Base-by-base conservation (phyloP, 2,329 filamentous ascomycete genomes). In the Fusarium mundagurra region DNA sequence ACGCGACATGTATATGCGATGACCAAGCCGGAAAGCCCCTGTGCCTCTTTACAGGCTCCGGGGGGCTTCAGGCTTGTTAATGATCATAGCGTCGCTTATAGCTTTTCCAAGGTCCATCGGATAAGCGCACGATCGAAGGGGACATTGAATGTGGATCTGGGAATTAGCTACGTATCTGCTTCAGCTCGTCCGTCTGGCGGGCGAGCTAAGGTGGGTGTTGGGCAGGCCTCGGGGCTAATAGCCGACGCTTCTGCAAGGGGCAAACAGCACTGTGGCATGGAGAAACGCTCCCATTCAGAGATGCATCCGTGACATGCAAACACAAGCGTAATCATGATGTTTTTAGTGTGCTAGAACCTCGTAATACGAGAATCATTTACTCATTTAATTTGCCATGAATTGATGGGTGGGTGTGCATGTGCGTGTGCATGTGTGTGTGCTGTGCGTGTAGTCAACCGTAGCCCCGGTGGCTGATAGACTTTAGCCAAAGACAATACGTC, bases 191-290 rank as follows among this genome's bases (percentile, higher is more conserved):
- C 22, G 17, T 24, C 48, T 38, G 36, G 13, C 33, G 33, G 36
- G 13, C 33, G 33, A 50, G 41, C 45, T 34, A 27, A 45, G 24
- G 27, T 45, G n/a, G 31, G 48, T 31, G 17, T 38, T 58, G 34
- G 34, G 34, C 58, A 29, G 38, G 38, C 50, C 24, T 50, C 41
- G 50, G 50, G 36, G 29, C 38, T 24, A 62, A 61, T 53, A 67
- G 34, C 59, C 69, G 61, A 75, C 71, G 58, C 61, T 73, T 75
- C 72, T 75, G 72, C 72, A 75, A 75, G 72, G 72, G 72, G 34
- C 50, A 58, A 24, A 44, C 36, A 55, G 48, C 29, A 48, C 38
- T 50, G 29, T 33, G 53, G 34, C 45, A 44, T 27, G 60, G 41
- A 70, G 41, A 12, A 24, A 31, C 39, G 16, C 44, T 48, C 50